These are phyloP conservation scores for Paspalum notatum DNA, from an alignment of 176 grass and related monocot genomes.

Conservation along the genomic window DNA sequence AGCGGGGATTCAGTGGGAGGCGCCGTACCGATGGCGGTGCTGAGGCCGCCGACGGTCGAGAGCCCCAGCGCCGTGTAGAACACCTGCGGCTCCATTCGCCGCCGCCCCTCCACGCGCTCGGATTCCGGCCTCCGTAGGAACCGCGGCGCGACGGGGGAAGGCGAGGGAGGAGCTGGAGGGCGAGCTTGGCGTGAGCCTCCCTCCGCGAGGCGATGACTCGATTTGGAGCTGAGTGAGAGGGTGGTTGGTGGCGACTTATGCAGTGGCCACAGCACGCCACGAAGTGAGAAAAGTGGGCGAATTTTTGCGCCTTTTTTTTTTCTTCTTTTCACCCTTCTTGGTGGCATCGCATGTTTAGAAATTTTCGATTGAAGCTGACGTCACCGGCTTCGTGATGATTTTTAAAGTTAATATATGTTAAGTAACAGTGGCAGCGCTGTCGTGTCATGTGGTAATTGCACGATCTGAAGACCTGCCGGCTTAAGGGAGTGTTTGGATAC, in stretches of 20 bases:
- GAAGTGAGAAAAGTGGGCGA: neutral
- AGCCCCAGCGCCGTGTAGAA: conserved; percentile 66
- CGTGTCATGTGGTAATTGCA: too few species aligned
- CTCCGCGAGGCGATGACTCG: neutral
- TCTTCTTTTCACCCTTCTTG: neutral
- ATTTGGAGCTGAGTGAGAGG: neutral
- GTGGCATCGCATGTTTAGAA: neutral
- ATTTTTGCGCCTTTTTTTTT: neutral
- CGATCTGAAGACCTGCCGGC: too few species aligned
- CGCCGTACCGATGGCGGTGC: conserved; percentile 77
- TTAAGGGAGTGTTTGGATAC: too few species aligned
- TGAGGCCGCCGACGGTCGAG: conserved; percentile 84
- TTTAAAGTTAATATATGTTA: too few species aligned
- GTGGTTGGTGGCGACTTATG: too few species aligned
- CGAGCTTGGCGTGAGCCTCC: conserved; percentile 15
- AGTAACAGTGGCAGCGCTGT: too few species aligned
- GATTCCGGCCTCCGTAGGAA: conserved; percentile 12
- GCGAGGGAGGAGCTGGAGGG: neutral
- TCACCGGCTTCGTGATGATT: too few species aligned
- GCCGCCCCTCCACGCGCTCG: neutral
- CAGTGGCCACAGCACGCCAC: neutral
- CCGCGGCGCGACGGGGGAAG: neutral
- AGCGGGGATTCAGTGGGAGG: neutral
- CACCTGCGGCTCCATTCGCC: conserved; percentile 64
- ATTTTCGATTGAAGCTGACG: too few species aligned